Conservation (phyloP, 805 yeast species). For the Cephaloascus fragrans region DNA sequence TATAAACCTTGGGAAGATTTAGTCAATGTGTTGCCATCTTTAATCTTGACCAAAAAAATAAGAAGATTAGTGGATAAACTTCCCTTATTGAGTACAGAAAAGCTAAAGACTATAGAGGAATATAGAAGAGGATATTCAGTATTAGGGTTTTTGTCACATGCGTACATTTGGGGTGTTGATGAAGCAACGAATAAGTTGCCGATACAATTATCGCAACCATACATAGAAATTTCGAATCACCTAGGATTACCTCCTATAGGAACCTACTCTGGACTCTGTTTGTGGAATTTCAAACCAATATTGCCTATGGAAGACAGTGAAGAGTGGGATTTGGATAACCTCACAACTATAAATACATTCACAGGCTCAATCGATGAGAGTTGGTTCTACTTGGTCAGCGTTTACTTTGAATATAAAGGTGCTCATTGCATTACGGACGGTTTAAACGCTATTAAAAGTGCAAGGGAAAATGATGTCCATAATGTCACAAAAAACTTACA, state of each 20-base stretch:
- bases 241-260: constrained; percentile 79
- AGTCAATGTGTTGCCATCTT: constrained; percentile 58
- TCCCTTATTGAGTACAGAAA: constrained; percentile 43
- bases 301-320: constrained; percentile 16
- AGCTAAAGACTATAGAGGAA: constrained; percentile 36
- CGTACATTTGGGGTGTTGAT: constrained; percentile 80
- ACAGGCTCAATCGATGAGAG: constrained; percentile 88
- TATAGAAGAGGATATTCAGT: constrained; percentile 75
- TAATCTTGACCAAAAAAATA: constrained; percentile 56
- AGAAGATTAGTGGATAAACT: constrained; percentile 55
- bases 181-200: constrained; percentile 59
- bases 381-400: constrained; percentile 89
- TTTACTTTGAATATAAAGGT: constrained; percentile 76
- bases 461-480: constrained; percentile 33
- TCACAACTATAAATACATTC: constrained; percentile 74
- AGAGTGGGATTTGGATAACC: constrained; percentile 49
- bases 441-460: constrained; percentile 51
- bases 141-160: constrained; percentile 74
- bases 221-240: constrained; percentile 43
- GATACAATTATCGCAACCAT: constrained; percentile 57
- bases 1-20: constrained; percentile 73
- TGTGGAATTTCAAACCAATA: constrained; percentile 77
- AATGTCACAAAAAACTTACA: constrained; percentile 41
- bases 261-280: constrained; percentile 77
- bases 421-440: constrained; percentile 64